Base-by-base conservation (phyloP, 805 yeast genomes). In the Wickerhamiella azymoides region DNA sequence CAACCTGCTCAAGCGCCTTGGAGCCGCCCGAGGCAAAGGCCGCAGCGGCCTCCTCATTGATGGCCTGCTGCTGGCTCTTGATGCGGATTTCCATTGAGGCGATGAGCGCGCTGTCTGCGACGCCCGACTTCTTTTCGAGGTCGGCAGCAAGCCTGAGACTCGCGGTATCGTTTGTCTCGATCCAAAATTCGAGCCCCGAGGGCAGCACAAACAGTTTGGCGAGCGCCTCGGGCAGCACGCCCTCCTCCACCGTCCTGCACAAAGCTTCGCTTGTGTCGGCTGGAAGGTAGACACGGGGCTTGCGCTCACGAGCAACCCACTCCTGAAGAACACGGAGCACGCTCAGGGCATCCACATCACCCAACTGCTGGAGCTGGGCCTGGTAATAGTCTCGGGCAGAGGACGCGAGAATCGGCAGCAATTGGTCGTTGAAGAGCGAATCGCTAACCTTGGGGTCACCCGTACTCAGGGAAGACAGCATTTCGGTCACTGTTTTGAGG, bases 171-270 rank as follows among this genome's bases (percentile, higher is more conserved):
- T 36, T 36, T 2, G 24, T 11, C 4, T 44, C 47, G 9, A 54
- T 40, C 58, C 57, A 55, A 1, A 25, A n/a, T 1, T 42, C 19
- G 3, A 52, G 47, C 7, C 57, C 54, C 3, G 49, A 43, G 17
- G 54, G 28, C 7, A 27, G 10, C 2, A 21, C 14, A 25, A 53
- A 44, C 1, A 47, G 40, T 3, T 36, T 36, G 21, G 50, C 47
- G 11, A 55, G 39, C 1, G 44, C 49, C 1, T 28, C 41, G 3
- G 47, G 48, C 1, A 55, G 13, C 2, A 51, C 41, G 4, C 43
- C 40, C 2, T 24, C 17, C 21, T 51, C 48, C 2, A 53, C 16
- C 10, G 40, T 16, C 10, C 32, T 21, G 30, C 48, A 14, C 6
- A 49, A 17, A n/a, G 43, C 48, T 9, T 40, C 45, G 13, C 44